Conservation (phyloP, 2,329 filamentous ascomycete species). For the Trematosphaeria pertusa region DNA sequence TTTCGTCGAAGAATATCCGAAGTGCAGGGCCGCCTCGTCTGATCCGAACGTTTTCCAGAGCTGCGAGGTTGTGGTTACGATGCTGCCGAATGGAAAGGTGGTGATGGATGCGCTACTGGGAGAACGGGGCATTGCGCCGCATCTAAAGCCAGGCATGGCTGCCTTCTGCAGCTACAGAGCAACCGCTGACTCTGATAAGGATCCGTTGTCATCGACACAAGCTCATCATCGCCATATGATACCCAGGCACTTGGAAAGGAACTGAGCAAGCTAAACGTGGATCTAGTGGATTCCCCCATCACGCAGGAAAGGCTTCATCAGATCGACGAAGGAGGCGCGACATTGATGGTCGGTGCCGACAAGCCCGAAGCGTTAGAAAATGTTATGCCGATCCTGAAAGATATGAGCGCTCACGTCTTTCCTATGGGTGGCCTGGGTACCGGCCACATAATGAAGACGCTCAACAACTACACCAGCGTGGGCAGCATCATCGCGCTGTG, state of each 20-base stretch:
- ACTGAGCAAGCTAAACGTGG: constrained; percentile 35
- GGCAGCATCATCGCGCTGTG: constrained; percentile 42
- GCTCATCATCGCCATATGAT: constrained; percentile 45
- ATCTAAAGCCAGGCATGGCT: constrained; percentile 25
- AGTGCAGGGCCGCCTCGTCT: constrained; percentile 20
- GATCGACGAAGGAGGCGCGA: constrained; percentile 42
- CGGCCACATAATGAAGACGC: constrained; percentile 47
- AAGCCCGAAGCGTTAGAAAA: constrained; percentile 33
- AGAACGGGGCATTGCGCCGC: constrained; percentile 20
- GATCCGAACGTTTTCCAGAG: constrained; percentile 20
- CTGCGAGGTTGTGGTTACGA: constrained; percentile 28
- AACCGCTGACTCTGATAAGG: constrained; percentile 19
- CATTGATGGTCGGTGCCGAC: constrained; percentile 44
- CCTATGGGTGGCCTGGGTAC: constrained; percentile 44
- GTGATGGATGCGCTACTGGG: constrained; percentile 22
- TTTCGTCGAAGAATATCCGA: constrained; percentile 27
- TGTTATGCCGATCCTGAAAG: constrained; percentile 40
- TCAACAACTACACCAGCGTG: constrained; percentile 48
- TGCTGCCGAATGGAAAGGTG: constrained; percentile 25
- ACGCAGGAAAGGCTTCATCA: constrained; percentile 48
- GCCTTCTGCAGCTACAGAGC: neutral
- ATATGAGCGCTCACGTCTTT: constrained; percentile 46
- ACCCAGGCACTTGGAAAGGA: constrained; percentile 42
- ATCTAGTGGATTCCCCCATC: constrained; percentile 45
- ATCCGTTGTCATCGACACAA: constrained; percentile 44